phyloP scores from a whole-genome alignment of 2,329 filamentous ascomycete genomes.

The Hypoxylon sp. region DNA sequence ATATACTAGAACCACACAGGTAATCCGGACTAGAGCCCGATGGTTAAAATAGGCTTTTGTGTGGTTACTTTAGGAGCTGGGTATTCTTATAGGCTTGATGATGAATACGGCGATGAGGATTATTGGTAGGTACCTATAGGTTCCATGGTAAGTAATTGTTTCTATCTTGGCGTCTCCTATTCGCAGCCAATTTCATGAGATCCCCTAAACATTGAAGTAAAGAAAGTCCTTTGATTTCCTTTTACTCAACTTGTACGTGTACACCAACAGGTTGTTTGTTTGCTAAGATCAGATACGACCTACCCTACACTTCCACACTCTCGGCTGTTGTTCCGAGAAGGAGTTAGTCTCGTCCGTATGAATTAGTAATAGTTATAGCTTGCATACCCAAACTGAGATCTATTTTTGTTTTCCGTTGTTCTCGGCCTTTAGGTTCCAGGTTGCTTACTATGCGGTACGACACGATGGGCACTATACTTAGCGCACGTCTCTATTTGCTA shows the following conservation, averaged over 20 bases:
- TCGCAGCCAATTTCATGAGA: background rate
- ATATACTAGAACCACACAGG: background rate
- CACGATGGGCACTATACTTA: slow-evolving; percentile 10
- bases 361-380: background rate
- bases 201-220: background rate
- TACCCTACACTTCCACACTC: background rate
- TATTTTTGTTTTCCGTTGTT: slow-evolving; percentile 15
- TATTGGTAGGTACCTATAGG: background rate
- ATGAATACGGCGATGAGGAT: background rate
- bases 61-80: background rate
- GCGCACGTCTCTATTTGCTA: background rate
- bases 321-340: slow-evolving; percentile 1
- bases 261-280: background rate
- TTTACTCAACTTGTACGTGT: background rate
- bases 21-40: background rate
- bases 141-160: too few species aligned
- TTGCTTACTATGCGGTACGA: slow-evolving; percentile 14
- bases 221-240: background rate
- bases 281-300: slow-evolving; percentile 6
- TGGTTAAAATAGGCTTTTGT: background rate
- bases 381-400: background rate
- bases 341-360: background rate
- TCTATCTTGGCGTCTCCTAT: background rate
- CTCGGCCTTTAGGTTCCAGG: background rate
- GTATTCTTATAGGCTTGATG: background rate